Base-by-base conservation (phyloP, 148 eudicot genomes). In the Camellia lanceoleosa region DNA sequence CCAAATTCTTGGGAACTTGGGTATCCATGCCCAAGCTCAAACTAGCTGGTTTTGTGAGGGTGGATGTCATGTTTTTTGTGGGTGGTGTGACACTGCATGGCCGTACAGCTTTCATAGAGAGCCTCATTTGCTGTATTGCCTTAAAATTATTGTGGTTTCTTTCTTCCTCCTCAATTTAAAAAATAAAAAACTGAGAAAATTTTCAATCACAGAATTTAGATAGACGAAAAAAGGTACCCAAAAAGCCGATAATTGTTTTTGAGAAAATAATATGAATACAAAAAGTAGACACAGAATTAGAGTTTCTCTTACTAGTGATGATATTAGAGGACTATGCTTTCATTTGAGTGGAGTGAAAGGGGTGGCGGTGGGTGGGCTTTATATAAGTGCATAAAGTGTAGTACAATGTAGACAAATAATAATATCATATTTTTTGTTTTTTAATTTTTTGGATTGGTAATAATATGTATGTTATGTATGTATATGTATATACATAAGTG, bases 71-170 rank as follows among this genome's bases (percentile, higher is more conserved):
- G 69, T 73, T 74, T 14, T 52, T 44, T 20, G 56, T 51, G 38
- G 7, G 41, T 16, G 7, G 41, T 16, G 72, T 19, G 38, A 79
- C 23, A 15, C 63, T 80, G 81, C 81, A 80, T 80, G 83, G 74
- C 74, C 69, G 78, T 66, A 71, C 61, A 23, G 56, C 65, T 47
- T 72, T 80, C 9, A 55, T 66, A 11, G 52, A 23, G 23, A 84
- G 70, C 55, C 63, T 71, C 86, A 84, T 84, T 19, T 30, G 1
- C 38, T 30, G 38, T 30, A 30, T 1, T 30, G 38, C 38, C 38
- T 30, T 30, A 30, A 30, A 30, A 30, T 30, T 30, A 30, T 30
- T 30, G 38, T 30, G 38, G 1, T 30, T 30, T 30, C 38, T 30
- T 30, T 30, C 38, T 30, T 30, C 38, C 38, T 30, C 38, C 38